These are phyloP conservation scores for Picea glauca DNA, from an alignment of 75 land plant genomes.

Conservation along the genomic window DNA sequence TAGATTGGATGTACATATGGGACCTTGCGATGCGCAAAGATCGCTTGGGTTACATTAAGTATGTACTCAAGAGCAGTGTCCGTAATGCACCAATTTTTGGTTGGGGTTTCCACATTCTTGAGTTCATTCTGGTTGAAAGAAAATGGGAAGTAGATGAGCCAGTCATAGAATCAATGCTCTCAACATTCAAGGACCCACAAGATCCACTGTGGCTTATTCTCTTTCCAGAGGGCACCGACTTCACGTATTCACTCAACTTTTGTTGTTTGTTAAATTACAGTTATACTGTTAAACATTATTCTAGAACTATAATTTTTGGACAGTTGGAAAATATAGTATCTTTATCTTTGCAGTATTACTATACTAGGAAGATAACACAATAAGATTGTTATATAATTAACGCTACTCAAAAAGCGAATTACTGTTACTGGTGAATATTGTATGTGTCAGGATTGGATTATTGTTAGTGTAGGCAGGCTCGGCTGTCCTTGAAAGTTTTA, in stretches of 20 bases:
- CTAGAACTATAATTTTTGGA: too few species aligned
- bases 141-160: slow-evolving; percentile 84
- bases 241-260: slow-evolving; percentile 56
- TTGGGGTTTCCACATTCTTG: slow-evolving; percentile 89
- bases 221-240: slow-evolving; percentile 98
- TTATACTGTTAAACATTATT: not conserved
- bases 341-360: slow-evolving; percentile 1
- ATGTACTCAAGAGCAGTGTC: slow-evolving; percentile 86
- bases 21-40: slow-evolving; percentile 86
- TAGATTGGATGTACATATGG: slow-evolving; percentile 99
- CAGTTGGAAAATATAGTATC: not conserved
- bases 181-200: slow-evolving; percentile 52
- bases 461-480: not conserved
- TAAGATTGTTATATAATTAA: not conserved
- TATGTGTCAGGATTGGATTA: not conserved
- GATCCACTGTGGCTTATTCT: slow-evolving; percentile 89
- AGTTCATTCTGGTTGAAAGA: slow-evolving; percentile 84
- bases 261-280: not conserved
- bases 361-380: not conserved
- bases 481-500: not conserved
- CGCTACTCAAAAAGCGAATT: not conserved
- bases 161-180: slow-evolving; percentile 54
- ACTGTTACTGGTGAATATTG: not conserved
- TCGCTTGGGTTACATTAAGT: slow-evolving; percentile 74
- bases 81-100: slow-evolving; percentile 92